A percentile compares a stretch with the other conserved stretches of the same genome.
Conservation (phyloP, 2,329 filamentous ascomycete genomes). For the Aspergillus carbonarius region DNA sequence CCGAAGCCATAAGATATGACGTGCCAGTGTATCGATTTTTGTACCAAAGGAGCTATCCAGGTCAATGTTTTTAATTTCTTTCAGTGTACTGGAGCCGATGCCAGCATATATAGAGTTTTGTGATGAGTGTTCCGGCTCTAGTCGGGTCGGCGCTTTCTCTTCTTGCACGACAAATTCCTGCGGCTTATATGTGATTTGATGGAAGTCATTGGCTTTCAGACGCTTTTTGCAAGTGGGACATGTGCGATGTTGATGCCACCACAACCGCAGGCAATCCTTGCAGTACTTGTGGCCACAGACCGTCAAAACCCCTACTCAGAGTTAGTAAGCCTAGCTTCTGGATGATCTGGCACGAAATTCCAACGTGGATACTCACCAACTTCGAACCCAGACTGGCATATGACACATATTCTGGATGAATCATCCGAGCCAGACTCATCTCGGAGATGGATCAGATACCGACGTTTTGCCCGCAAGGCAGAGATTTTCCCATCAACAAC, state of each 20-base stretch:
- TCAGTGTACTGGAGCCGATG: constrained; percentile 68
- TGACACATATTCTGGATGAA: constrained; percentile 70
- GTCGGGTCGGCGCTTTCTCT: constrained; percentile 35
- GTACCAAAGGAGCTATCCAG: constrained; percentile 75
- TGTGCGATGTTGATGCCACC: constrained; percentile 71
- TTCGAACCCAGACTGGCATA: constrained; percentile 76
- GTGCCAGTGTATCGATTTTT: constrained; percentile 80
- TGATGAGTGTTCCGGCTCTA: constrained; percentile 31
- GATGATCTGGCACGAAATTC: too few species aligned
- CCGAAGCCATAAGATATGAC: constrained; percentile 83
- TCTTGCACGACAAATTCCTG: constrained; percentile 69
- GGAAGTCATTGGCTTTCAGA: constrained; percentile 67
- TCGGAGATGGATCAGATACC: constrained; percentile 67
- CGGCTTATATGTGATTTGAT: constrained; percentile 82
- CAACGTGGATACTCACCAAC: constrained; percentile 58
- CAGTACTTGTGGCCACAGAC: constrained; percentile 92
- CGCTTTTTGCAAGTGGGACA: constrained; percentile 82
- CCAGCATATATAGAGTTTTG: constrained; percentile 69
- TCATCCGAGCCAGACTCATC: constrained; percentile 63
- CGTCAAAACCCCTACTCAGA: constrained; percentile 52
- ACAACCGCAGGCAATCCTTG: constrained; percentile 77
- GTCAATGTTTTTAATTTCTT: constrained; percentile 79
- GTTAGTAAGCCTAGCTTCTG: constrained; percentile 4
- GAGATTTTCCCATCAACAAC: constrained; percentile 59
- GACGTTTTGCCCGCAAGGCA: constrained; percentile 67